Conservation (phyloP, 208 protist genomes). For the Acanthamoeba divionensis region DNA sequence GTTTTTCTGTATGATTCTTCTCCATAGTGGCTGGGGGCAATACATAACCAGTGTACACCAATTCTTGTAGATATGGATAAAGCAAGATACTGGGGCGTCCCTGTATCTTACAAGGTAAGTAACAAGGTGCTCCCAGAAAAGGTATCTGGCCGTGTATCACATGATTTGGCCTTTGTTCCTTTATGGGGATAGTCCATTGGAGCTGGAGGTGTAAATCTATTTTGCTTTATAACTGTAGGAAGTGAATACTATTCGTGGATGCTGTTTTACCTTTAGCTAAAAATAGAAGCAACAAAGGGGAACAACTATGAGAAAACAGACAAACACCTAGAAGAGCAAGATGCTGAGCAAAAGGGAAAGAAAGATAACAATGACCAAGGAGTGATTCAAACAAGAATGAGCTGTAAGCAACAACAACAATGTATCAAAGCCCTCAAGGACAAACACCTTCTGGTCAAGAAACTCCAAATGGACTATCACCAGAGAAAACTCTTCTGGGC, state of each 20-base stretch:
- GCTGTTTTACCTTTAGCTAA: slow-evolving; percentile 14
- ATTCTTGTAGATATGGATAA: neutral
- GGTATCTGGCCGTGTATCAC: neutral
- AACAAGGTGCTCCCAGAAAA: neutral
- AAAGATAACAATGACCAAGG: too few relatives aligned
- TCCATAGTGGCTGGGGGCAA: neutral
- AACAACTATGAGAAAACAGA: too few relatives aligned
- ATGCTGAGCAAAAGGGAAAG: too few relatives aligned
- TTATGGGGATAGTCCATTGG: neutral
- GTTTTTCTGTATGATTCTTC: neutral
- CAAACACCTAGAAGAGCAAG: too few relatives aligned
- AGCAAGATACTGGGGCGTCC: neutral
- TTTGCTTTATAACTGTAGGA: neutral
- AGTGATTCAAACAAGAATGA: too few relatives aligned
- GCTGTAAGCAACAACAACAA: too few relatives aligned
- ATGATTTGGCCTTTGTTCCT: too few relatives aligned
- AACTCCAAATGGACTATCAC: too few relatives aligned
- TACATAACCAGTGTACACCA: neutral
- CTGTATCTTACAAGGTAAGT: neutral
- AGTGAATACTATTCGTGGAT: neutral
- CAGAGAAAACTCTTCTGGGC: too few relatives aligned
- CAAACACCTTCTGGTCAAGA: too few relatives aligned
- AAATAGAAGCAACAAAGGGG: too few relatives aligned
- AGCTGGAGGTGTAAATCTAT: neutral
- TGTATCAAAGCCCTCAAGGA: too few relatives aligned